These are phyloP conservation scores for Penicillium egyptiacum DNA, from an alignment of 495 filamentous ascomycete species.

Conservation along the genomic window DNA sequence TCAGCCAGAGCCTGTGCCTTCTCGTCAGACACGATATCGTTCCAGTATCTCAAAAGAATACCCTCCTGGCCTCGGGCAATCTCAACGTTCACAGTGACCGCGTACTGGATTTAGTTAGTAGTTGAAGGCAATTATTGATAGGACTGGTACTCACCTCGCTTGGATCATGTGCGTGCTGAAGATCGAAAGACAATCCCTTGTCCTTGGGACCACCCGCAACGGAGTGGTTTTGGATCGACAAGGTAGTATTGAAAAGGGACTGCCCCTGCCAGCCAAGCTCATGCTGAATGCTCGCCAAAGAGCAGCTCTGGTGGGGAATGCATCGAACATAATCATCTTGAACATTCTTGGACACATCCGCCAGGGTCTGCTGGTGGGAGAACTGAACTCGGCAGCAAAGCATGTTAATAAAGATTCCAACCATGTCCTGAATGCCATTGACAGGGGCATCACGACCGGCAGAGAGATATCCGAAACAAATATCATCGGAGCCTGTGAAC, in stretches of 20 bases:
- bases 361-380: constrained; percentile 30
- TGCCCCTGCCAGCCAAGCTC: constrained; percentile 51
- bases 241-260: constrained; percentile 56
- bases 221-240: constrained; percentile 54
- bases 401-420: constrained; percentile 59
- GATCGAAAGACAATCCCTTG: constrained; percentile 40
- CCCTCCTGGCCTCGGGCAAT: constrained; percentile 45
- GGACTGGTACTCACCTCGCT: constrained; percentile 40
- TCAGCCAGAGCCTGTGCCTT: constrained; percentile 36
- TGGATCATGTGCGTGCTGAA: constrained; percentile 45
- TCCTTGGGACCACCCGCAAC: constrained; percentile 34
- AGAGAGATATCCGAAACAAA: constrained; percentile 59
- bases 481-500: constrained; percentile 52
- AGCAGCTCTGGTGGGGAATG: constrained; percentile 52
- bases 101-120: constrained; percentile 34
- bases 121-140: background rate
- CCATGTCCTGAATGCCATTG: constrained; percentile 51
- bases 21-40: constrained; percentile 42
- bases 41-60: constrained; percentile 52
- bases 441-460: constrained; percentile 52
- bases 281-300: constrained; percentile 56
- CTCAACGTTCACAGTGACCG: constrained; percentile 50
- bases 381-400: constrained; percentile 54
- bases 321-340: constrained; percentile 52
- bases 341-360: constrained; percentile 43